These are phyloP conservation scores for Gossypioides kirkii DNA, from an alignment of 345 rosid species.

Conservation along the genomic window DNA sequence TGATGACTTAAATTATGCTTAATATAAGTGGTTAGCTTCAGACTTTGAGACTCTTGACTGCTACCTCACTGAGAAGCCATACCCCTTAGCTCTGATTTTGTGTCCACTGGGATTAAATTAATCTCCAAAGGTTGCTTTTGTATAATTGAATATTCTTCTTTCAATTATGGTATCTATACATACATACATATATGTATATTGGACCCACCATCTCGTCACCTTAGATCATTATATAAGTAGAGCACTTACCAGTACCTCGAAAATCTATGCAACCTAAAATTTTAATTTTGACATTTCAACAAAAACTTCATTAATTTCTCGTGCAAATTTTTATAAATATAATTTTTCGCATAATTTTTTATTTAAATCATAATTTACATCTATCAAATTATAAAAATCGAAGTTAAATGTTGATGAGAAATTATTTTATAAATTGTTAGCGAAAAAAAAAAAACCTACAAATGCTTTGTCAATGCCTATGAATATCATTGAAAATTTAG, in stretches of 20 bases:
- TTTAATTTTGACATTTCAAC: too few species aligned
- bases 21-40: neutral
- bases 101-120: conserved; percentile 19
- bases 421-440: too few species aligned
- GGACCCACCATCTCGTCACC: neutral
- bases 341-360: too few species aligned
- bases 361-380: too few species aligned
- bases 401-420: too few species aligned
- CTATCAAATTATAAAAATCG: too few species aligned
- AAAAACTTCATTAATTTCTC: too few species aligned
- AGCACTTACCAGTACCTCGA: neutral
- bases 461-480: too few species aligned
- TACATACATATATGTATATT: neutral
- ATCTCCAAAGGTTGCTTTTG: conserved; percentile 7
- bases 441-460: too few species aligned
- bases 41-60: conserved; percentile 12
- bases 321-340: too few species aligned
- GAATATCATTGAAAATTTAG: too few species aligned
- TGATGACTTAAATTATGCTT: neutral
- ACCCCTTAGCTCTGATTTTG: conserved; percentile 5
- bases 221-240: neutral
- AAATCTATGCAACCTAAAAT: too few species aligned
- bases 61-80: conserved; percentile 21
- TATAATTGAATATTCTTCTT: neutral
- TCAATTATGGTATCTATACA: neutral